These are phyloP conservation scores for Pleodorina starrii DNA, from an alignment of 139 green algal species.

Conservation along the genomic window DNA sequence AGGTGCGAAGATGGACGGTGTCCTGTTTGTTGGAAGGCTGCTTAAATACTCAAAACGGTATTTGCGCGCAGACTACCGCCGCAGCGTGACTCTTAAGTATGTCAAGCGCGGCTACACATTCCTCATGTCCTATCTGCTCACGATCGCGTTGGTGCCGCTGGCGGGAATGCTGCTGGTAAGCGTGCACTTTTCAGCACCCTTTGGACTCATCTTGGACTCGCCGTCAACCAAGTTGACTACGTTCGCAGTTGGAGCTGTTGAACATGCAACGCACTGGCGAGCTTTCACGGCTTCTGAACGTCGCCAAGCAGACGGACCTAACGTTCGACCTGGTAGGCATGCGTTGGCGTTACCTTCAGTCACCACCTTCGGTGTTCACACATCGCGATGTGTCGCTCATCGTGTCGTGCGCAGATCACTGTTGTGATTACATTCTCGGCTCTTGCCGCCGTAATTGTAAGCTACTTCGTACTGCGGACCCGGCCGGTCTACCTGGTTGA, in stretches of 20 bases:
- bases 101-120: conserved; percentile 92
- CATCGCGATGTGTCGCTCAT: not conserved
- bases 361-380: not conserved
- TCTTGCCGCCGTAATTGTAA: conserved; percentile 72
- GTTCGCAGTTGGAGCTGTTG: conserved; percentile 81
- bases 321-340: conserved; percentile 91
- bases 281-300: conserved; percentile 73
- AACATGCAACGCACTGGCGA: conserved; percentile 87
- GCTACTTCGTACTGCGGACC: conserved; percentile 82
- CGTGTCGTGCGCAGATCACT: conserved; percentile 69
- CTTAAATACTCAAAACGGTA: not conserved
- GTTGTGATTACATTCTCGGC: conserved; percentile 76
- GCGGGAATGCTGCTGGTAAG: conserved; percentile 56
- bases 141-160: conserved; percentile 79
- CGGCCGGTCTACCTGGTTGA: conserved; percentile 95
- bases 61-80: conserved; percentile 57
- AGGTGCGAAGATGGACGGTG: not conserved
- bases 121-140: conserved; percentile 78
- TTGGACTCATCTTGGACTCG: not conserved
- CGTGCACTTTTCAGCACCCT: not conserved
- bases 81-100: conserved; percentile 88
- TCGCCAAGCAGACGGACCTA: conserved; percentile 86
- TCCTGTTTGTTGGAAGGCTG: not conserved
- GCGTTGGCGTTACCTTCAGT: not conserved
- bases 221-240: not conserved